phyloP scores from a whole-genome alignment of 345 rosid genomes.

The Citrus cavaleriei region DNA sequence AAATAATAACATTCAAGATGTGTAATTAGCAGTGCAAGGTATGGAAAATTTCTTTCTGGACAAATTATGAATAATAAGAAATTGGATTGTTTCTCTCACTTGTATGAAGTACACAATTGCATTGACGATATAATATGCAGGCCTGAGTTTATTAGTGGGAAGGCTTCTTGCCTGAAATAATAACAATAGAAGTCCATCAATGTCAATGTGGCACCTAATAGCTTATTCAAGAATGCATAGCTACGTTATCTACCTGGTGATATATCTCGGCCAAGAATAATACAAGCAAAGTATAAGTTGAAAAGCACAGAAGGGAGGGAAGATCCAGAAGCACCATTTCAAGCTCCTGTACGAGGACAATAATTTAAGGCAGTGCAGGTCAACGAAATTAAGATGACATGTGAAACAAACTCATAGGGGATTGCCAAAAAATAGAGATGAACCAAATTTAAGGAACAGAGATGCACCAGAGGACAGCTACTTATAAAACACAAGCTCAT shows the following conservation, averaged over 20 bases:
- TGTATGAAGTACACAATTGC: slow-evolving; percentile 42
- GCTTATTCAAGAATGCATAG: not conserved
- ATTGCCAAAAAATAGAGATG: not conserved
- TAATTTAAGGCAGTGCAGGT: slow-evolving; percentile 1
- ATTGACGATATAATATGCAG: slow-evolving; percentile 40
- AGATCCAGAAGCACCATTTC: slow-evolving; percentile 59
- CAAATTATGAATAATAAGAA: not conserved
- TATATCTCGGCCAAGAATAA: slow-evolving; percentile 90
- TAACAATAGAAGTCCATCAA: not conserved
- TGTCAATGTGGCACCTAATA: not conserved
- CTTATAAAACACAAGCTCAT: not conserved
- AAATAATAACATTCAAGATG: not conserved
- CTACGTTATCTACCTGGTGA: slow-evolving; percentile 51
- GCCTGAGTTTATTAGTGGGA: slow-evolving; percentile 49
- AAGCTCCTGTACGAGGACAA: slow-evolving; percentile 31
- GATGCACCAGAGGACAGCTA: not conserved
- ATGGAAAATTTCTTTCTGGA: not conserved
- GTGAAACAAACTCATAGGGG: not conserved
- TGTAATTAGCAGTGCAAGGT: not conserved
- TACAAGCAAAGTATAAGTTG: slow-evolving; percentile 72
- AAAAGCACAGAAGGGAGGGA: slow-evolving; percentile 72
- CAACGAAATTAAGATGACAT: not conserved
- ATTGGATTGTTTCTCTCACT: slow-evolving; percentile 21
- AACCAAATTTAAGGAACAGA: not conserved
- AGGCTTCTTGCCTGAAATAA: slow-evolving; percentile 49